A percentile compares a stretch with the other conserved stretches of the same genome.
Evolutionary conservation across 345 rosid genomes (phyloP).

Genomic region (Eucalyptus fibrosa): DNA sequence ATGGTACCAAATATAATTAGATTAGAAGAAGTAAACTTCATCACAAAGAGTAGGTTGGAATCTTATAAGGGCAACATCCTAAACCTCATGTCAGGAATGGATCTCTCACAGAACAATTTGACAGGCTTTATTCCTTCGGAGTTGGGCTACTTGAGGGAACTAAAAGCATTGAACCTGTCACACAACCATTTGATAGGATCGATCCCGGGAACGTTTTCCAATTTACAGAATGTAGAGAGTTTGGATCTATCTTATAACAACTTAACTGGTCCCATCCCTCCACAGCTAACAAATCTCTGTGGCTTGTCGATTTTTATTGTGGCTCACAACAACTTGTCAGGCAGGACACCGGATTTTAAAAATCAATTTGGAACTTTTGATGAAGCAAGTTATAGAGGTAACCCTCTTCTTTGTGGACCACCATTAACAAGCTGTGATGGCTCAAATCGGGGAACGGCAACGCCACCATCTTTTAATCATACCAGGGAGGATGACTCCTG

Average conservation of each 20-base stretch:
- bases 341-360: background rate
- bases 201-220: background rate
- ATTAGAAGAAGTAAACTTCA: background rate
- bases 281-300: background rate
- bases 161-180: background rate
- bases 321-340: slow-evolving; percentile 10
- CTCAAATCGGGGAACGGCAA: background rate
- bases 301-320: background rate
- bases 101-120: background rate
- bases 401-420: background rate
- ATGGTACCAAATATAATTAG: no score
- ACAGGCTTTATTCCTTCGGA: background rate
- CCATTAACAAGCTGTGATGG: background rate
- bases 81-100: background rate
- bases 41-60: background rate
- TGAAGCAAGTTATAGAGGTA: background rate
- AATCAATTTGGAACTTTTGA: background rate
- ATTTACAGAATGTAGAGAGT: background rate
- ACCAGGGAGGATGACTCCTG: accelerated
- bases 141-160: background rate
- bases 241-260: background rate
- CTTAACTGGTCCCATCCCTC: background rate
- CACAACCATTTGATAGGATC: background rate
- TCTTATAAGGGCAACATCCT: background rate
- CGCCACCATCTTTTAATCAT: background rate